Conservation (phyloP, 192 early-diverging fungal genomes). For the Coemansia sp. region DNA sequence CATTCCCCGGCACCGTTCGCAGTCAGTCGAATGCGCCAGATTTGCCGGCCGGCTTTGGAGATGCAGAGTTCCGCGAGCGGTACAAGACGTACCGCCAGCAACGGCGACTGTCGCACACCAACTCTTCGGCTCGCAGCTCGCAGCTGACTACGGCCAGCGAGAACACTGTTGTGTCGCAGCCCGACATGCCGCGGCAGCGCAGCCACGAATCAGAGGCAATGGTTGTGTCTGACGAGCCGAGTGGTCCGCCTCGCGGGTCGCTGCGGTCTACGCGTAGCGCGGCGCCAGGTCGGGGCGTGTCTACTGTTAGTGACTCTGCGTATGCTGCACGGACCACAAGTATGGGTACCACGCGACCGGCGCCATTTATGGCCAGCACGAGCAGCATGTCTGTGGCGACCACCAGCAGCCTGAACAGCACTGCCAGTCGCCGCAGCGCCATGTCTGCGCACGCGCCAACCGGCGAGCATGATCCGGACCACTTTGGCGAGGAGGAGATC, state of each 20-base stretch:
- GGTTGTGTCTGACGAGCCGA: constrained; percentile 12
- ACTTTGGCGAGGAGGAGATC: constrained; percentile 50
- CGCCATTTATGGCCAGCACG: constrained; percentile 15
- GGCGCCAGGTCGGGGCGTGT: constrained; percentile 18
- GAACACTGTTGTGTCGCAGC: constrained; percentile 10
- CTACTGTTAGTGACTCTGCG: constrained; percentile 13
- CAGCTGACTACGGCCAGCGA: constrained; percentile 46
- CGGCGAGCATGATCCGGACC: constrained; percentile 24
- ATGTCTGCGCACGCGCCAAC: neutral
- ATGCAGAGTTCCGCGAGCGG: constrained; percentile 45
- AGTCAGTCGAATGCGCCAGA: neutral
- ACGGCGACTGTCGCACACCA: constrained; percentile 43
- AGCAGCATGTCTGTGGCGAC: constrained; percentile 32
- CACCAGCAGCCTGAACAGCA: constrained; percentile 11
- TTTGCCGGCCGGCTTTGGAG: constrained; percentile 2
- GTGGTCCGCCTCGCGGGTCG: constrained; percentile 39
- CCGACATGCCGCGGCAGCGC: constrained; percentile 19
- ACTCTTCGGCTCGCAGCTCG: constrained; percentile 37
- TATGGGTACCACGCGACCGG: constrained; percentile 15
- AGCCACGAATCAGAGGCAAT: constrained; percentile 36
- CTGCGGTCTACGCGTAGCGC: constrained; percentile 45
- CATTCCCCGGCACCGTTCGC: neutral
- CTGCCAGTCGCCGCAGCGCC: constrained; percentile 27
- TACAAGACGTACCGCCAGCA: constrained; percentile 52
- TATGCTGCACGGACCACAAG: constrained; percentile 35